Base-by-base conservation (phyloP, 306 rosid species). In the Myrica gale region DNA sequence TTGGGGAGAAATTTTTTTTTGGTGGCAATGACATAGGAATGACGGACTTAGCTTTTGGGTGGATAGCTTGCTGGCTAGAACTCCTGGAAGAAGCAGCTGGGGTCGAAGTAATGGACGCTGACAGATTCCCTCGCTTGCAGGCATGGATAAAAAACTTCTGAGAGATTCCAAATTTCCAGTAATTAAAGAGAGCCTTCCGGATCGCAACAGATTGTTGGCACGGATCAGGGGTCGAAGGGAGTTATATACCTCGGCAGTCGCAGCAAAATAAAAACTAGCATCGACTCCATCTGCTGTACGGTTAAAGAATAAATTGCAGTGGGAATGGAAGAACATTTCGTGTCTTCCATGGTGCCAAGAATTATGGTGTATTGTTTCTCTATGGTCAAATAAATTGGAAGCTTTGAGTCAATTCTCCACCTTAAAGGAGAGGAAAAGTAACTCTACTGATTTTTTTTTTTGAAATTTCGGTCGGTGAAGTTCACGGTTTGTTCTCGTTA, bases 101-200 rank as follows among this genome's bases (percentile, higher is more conserved):
- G 47, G 71, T 58, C 17, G 23, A 77, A 74, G 26, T 77, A 9
- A 2, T 82, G 54, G 82, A 72, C 48, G 45, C 66, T 19, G 68
- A 77, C 0, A 62, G 37, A 5, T 72, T 76, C 46, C 81, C 81
- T 46, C 75, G 8, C 70, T 45, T 76, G 21, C 63, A 76, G 50
- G 72, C 74, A 13, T 81, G 81, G 84, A 63, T 73, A 9, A 46
- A 68, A 17, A 80, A 77, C 69, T 77, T 83, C 67, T 75, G 75
- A 45, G 76, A 77, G 7, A 46, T 82, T 72, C 32, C 50, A 46
- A 46, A 3, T 8, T 0, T 11, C 84, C 77, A 5, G 71, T 15
- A 0, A 82, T 83, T 60, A 78, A 78, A 54, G 72, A 74, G 13
- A 74, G 32, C 77, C 82, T 80, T 67, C 87, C 75, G n/a, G 82